Evolutionary conservation across 345 rosid genomes (phyloP).

Genomic region (Barbarea vulgaris): DNA sequence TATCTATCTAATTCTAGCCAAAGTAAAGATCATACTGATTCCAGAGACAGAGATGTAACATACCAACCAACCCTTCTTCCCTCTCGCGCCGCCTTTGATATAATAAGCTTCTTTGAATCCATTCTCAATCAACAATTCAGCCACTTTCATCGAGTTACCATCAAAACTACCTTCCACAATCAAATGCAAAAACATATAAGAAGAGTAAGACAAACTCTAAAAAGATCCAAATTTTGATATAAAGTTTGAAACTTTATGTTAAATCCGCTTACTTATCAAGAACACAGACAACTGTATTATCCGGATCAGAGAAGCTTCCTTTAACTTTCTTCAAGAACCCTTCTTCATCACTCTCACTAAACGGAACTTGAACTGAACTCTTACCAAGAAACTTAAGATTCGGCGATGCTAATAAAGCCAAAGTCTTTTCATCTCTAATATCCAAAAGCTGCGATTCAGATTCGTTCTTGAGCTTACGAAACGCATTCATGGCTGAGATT

Average conservation of each 20-base stretch:
- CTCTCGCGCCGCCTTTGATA: constrained; percentile 78
- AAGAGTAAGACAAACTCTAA: constrained; percentile 24
- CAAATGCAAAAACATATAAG: constrained; percentile 23
- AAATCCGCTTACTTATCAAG: constrained; percentile 73
- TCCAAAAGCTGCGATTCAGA: constrained; percentile 79
- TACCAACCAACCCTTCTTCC: constrained; percentile 96
- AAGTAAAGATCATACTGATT: not conserved
- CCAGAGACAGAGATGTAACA: constrained; percentile 37
- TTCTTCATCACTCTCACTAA: constrained; percentile 53
- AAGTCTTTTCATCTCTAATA: constrained; percentile 63
- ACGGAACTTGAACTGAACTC: constrained; percentile 58
- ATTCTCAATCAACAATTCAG: constrained; percentile 68
- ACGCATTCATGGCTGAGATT: constrained; percentile 62
- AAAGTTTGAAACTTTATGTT: constrained; percentile 19
- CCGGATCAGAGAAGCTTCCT: constrained; percentile 60
- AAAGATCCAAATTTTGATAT: not conserved
- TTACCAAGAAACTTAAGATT: constrained; percentile 60
- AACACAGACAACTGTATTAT: constrained; percentile 60
- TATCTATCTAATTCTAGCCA: not conserved
- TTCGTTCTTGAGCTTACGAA: constrained; percentile 63
- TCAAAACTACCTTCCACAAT: constrained; percentile 87
- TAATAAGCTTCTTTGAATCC: constrained; percentile 92
- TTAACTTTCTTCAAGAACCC: constrained; percentile 60
- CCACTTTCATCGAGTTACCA: constrained; percentile 73
- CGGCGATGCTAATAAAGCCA: constrained; percentile 65